Base-by-base conservation (phyloP, 164 flowering plant genomes). In the Magnolia officinalis region DNA sequence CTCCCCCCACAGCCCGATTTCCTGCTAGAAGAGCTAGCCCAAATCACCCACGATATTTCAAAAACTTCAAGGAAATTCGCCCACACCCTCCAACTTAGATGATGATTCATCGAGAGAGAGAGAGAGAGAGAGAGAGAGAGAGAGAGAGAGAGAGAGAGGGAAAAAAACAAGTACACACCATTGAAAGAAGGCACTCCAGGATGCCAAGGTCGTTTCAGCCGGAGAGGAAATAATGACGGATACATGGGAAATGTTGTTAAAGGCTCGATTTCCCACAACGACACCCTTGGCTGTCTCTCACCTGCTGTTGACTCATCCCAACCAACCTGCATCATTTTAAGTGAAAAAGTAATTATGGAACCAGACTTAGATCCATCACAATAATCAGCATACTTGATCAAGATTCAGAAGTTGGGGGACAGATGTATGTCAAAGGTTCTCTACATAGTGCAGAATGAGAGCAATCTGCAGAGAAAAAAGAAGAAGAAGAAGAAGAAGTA, bases 241-340 rank as follows among this genome's bases (percentile, higher is more conserved):
- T 83, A 83, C 86, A 83, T 83, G 21, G 86, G 86, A 65, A 83
- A 83, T 18, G 86, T 83, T 64, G 86, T 83, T 31, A 83, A 75
- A 23, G 86, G 86, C 75, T 83, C 86, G 69, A 83, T 83, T 68
- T 83, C 86, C 86, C 86, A 83, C 52, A 83, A 67, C 3, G 86
- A 83, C 29, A 81, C 86, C 75, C 83, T 75, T 58, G 86, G 83
- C 63, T 83, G 86, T 70, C 86, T 81, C 75, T 79, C 83, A 65
- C 86, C 86, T 6, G 86, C 83, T 16, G 86, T 83, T 63, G 86
- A 83, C 69, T 83, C 86, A 70, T 83, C 86, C 86, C 86, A 83
- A 72, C 86, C 86, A 69, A 83, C 86, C 86, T 83, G 75, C 73
- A 73, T 2, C 6, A 37, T 70, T 76, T 51, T 20, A 18, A 58